Evolutionary conservation across 2,329 filamentous ascomycete species (phyloP), one percentile per base, ranked within the genome.

Genomic region (Aspergillus sp.): DNA sequence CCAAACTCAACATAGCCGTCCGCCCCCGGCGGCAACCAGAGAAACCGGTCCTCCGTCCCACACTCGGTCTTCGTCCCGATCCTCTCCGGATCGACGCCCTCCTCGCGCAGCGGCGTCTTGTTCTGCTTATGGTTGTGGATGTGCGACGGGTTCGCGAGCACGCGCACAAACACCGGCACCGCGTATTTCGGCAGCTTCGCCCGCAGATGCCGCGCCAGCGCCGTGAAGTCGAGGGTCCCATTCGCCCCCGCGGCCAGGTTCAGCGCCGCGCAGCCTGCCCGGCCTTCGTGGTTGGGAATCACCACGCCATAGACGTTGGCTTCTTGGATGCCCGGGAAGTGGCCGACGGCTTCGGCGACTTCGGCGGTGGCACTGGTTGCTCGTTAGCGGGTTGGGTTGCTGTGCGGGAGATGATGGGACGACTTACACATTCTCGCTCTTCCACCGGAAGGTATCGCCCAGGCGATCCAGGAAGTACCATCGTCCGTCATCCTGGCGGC

Each of bases 61-160:
- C 57, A 63, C 7, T 53, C 49, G 6, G 66, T 67, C 39, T 68
- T 64, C 10, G 51, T 55, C 1, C 60, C 60, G 12, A 68, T 53
- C 36, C 64, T 65, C 4, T 51, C 52, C 3, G 74, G 70, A 51
- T 83, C 72, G 10, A 82, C 71, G 0, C 80, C 80, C 41, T 82
- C 78, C 28, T 73, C 71, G 47, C 79, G 68, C 28, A 86, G 60
- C 0, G 77, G 77, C 2, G 78, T 71, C 54, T 88, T 88, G 51
- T 85, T 83, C 58, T 86, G 82, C 61, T 88, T 88, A 53, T 85
- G 81, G 47, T 86, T 88, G 4, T 78, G 72, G 22, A 57, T 62
- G 36, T 62, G 59, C 6, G 47, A 48, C 3, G 55, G 37, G 8
- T 49, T 54, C 15, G 69, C 60, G 14, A 82, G 68, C 12, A 84